Percentiles rank a stretch among this genome's conserved stretches.
These are phyloP conservation scores for Tremella mesenterica DNA, from an alignment of 768 basidiomycete species.

Conservation along the genomic window DNA sequence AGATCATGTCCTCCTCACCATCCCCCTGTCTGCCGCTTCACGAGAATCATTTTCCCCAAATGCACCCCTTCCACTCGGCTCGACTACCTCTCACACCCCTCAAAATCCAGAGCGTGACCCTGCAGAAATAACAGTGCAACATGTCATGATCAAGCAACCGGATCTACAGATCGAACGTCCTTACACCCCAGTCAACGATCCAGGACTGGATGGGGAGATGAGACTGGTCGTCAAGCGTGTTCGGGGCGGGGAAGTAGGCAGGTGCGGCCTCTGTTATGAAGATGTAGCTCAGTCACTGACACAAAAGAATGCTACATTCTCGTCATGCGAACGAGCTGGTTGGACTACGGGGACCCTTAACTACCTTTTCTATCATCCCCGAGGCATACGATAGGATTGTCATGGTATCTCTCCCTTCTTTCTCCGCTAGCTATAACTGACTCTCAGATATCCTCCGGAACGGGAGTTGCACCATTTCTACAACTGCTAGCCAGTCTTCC, in stretches of 20 bases:
- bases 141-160: slow-evolving; percentile 39
- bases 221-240: slow-evolving; percentile 40
- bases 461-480: slow-evolving; percentile 40
- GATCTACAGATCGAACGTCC: slow-evolving; percentile 42
- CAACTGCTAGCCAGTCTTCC: slow-evolving; percentile 37
- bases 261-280: slow-evolving; percentile 21
- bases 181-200: slow-evolving; percentile 41
- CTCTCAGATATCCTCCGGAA: slow-evolving; percentile 39
- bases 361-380: slow-evolving; percentile 29
- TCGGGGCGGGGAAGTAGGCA: slow-evolving; percentile 42
- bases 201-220: slow-evolving; percentile 22
- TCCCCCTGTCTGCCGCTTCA: slow-evolving; percentile 20
- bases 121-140: slow-evolving; percentile 27
- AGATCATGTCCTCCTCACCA: slow-evolving; percentile 24
- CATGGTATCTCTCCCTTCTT: slow-evolving; percentile 25
- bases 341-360: slow-evolving; percentile 38
- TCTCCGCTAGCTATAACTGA: neutral
- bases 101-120: slow-evolving; percentile 1
- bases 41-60: slow-evolving; percentile 13
- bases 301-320: slow-evolving; percentile 28
- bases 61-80: slow-evolving; percentile 1
- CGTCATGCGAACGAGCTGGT: slow-evolving; percentile 26
- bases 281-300: neutral
- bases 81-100: no score
- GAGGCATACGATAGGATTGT: slow-evolving; percentile 29